Evolutionary conservation across 1,284 basidiomycete species (phyloP).

Genomic region (Ustilago esculenta): DNA sequence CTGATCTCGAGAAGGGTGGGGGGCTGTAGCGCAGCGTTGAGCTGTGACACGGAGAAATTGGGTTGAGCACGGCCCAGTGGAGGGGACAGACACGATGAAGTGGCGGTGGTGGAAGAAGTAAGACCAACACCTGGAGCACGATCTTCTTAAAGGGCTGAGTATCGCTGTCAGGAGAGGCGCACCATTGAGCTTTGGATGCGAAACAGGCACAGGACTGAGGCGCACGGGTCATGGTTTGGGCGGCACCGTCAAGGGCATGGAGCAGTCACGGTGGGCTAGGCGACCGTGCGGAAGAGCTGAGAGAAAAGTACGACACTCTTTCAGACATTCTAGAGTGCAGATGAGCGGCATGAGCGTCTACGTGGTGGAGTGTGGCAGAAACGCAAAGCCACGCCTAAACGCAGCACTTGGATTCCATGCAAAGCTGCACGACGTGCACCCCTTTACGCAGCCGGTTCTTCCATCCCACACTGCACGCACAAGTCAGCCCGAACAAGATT

Average conservation of each 20-base stretch:
- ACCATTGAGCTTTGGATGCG: too few relatives aligned
- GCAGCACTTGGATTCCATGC: too few relatives aligned
- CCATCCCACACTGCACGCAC: slow-evolving; percentile 30
- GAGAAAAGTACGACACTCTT: too few relatives aligned
- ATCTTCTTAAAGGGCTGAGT: slow-evolving; percentile 25
- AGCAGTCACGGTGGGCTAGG: too few relatives aligned
- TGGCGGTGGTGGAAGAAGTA: slow-evolving; percentile 10
- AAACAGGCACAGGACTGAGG: neutral
- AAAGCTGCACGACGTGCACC: slow-evolving; percentile 8
- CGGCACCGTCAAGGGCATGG: too few relatives aligned
- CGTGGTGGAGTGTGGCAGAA: too few relatives aligned
- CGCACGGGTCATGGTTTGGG: slow-evolving; percentile 6
- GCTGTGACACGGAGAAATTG: slow-evolving; percentile 18
- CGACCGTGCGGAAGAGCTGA: too few relatives aligned
- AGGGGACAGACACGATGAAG: slow-evolving; percentile 16
- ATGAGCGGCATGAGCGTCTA: too few relatives aligned
- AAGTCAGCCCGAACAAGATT: slow-evolving; percentile 14
- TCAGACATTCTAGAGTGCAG: too few relatives aligned
- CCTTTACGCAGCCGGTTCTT: neutral
- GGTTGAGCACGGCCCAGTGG: slow-evolving; percentile 24
- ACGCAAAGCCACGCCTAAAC: too few relatives aligned
- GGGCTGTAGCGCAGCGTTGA: slow-evolving; percentile 30
- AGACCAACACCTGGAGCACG: neutral
- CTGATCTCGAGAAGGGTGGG: neutral
- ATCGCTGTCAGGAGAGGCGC: too few relatives aligned